Base-by-base conservation (phyloP, 176 grass and related monocot genomes). In the Microstegium vimineum region DNA sequence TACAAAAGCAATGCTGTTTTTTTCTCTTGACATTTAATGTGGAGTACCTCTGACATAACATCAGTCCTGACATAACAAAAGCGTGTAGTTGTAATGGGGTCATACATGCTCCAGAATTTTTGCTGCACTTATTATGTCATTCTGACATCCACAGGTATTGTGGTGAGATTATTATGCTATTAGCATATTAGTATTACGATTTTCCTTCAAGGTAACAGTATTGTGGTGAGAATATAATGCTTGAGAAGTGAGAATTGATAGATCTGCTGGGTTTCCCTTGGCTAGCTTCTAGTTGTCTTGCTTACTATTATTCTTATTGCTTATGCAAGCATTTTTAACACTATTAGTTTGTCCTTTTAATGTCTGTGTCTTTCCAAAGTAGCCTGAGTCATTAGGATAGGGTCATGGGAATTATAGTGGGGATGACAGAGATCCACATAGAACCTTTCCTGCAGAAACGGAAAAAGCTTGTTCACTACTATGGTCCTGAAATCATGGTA, bases 401-500 rank as follows among this genome's bases (percentile, higher is more conserved):
- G 18, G 18, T 65, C 22, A 45, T 63, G 65, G 22, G 16, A 37
- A 65, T 82, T 76, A 27, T 43, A 85, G 77, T 85, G 87, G 34
- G 64, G 56, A 37, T 89, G 83, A 82, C 87, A 77, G 64, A 81
- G 64, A 81, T 85, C 72, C 87, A 57, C 87, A 45, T 66, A 26
- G 78, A 77, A 54, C 62, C 42, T 54, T 77, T 54, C 80, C 66
- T 30, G 25, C 16, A 13, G 59, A 81, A 85, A 81, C 35, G 71
- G 54, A 81, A 89, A n/a, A 62, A 77, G 71, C 15, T 23, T 63
- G 36, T 85, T 27, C 71, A 80, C 49, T 63, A 71, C 10, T 0
- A 70, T 69, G 20, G 6, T 34, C 71, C 78, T 76, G 77, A 71
- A 59, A 51, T 76, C 54, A 66, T 80, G 60, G 43, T 76, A 71